phyloP scores from a whole-genome alignment of 2,329 filamentous ascomycete species.

The Bipolaris gigantea region DNA sequence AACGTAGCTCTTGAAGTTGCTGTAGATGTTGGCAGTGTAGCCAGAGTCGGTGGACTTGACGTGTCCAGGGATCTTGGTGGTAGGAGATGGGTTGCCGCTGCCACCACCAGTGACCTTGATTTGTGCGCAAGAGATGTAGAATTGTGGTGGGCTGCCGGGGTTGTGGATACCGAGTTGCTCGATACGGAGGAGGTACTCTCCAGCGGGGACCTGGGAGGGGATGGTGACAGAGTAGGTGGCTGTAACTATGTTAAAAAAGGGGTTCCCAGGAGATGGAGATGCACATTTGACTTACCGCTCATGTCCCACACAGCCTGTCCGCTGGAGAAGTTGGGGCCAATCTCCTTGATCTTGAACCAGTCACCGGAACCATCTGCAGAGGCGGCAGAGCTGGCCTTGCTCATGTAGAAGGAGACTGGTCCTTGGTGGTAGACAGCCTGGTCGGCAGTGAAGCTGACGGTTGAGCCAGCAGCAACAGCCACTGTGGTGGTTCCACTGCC shows the following conservation, averaged over 20 bases:
- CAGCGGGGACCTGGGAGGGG: conserved; percentile 47
- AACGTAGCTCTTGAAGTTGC: conserved; percentile 41
- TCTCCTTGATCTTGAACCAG: conserved; percentile 48
- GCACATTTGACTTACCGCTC: conserved; percentile 23
- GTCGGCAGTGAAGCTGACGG: conserved; percentile 42
- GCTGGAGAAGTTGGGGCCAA: conserved; percentile 41
- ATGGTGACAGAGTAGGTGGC: conserved; percentile 44
- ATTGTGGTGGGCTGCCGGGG: conserved; percentile 32
- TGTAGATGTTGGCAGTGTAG: conserved; percentile 46
- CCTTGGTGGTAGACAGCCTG: conserved; percentile 46
- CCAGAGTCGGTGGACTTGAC: conserved; percentile 40
- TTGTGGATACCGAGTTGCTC: conserved; percentile 55
- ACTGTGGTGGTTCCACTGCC: conserved; percentile 37
- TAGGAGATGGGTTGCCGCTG: conserved; percentile 25
- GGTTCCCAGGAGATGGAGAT: not conserved
- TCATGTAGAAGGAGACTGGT: conserved; percentile 44
- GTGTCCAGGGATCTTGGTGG: conserved; percentile 38
- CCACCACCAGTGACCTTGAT: conserved; percentile 50
- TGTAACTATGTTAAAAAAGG: conserved; percentile 18
- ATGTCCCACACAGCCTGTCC: conserved; percentile 41
- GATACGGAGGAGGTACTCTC: conserved; percentile 53
- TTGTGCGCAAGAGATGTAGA: conserved; percentile 50
- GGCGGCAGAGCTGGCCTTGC: conserved; percentile 39
- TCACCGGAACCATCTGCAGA: conserved; percentile 42
- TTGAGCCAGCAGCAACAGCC: conserved; percentile 40